Base-by-base conservation (phyloP, 2,329 filamentous ascomycete genomes). In the Aurifilum marmelostoma region DNA sequence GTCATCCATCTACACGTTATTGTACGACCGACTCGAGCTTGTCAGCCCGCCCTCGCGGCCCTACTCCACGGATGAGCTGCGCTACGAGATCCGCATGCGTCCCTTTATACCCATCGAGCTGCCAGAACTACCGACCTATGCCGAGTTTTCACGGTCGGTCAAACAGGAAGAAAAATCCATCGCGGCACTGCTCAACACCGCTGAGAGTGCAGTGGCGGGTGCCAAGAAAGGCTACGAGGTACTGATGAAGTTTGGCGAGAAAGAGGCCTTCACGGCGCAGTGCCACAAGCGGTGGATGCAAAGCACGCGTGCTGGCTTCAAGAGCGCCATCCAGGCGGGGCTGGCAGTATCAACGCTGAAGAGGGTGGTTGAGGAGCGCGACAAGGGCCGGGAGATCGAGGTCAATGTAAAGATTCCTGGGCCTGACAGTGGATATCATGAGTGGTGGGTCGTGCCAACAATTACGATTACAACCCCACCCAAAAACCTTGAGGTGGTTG, bases 1-100 rank as follows among this genome's bases (percentile, higher is more conserved):
- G 5, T 82, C 82, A 61, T 83, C 87, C 61, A 81, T 97, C 27
- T 95, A 94, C 78, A 86, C 87, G 0, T 82, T 89, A 0, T 82
- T 96, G 1, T 77, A 83, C 37, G 69, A 71, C 54, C 89, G 91
- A 11, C 82, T 91, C 8, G 74, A 78, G 34, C 76, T 89, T 71
- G 73, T 93, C 73, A 79, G 82, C 64, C 68, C 80, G 0, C 86
- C 83, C 6, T 78, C 79, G 0, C 82, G 88, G 1, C 89, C 91
- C 0, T 97, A 94, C 76, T 88, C 89, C 68, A 87, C 86, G 21
- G 87, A 91, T 68, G 79, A 83, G 41, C 81, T 94, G 5, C 89
- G 93, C 16, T 94, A 96, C 77, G 91, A 96, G 73, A 81, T 97
- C 12, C 91, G 94, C 69, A 96, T 97, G 92, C 92, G 91, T 75